Evolutionary conservation across 495 filamentous ascomycete genomes (phyloP), one percentile per base, ranked within the genome.

Genomic region (Xylaria scruposa): DNA sequence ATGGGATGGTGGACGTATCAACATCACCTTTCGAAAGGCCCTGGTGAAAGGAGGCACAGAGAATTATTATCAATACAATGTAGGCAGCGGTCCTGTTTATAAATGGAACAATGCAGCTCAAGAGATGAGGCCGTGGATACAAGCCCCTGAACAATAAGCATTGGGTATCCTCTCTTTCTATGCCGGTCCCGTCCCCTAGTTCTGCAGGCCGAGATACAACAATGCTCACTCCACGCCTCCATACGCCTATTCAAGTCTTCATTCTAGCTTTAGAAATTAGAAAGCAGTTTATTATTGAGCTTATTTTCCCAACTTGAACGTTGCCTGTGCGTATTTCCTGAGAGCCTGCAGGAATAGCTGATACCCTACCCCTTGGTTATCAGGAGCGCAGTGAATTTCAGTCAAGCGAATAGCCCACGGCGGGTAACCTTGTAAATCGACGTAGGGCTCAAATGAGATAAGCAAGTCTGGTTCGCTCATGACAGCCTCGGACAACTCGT

Each of bases 391-490:
- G 79, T 93, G 97, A 71, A 99, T 98, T 86, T 99, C 96, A 1
- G 95, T 98, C 72, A 99, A 82, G 46, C 96, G 86, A 59, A 98
- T 86, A 80, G 97, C 96, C 96, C 96, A 99, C 2, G 96, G 96
- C 33, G 96, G 96, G 81, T 98, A 99, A 9, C 95, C 95, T 65
- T 93, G 91, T 58, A 99, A 83, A 74, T 91, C 90, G 65, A 98
- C 87, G 70, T 87, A 88, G 2, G 94, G 91, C 13, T 91, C 90
- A 80, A 99, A 98, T 0, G 97, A 84, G 42, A 99, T 85, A 42
- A 99, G 84, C 29, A 99, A 85, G 78, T 98, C 96, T 29, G 96
- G 96, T 80, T 99, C 96, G 21, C 80, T 84, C 86, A 92, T 92
- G 47, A 93, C 84, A 63, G 85, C 88, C 78, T 87, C 88, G 58